phyloP scores from a whole-genome alignment of 257 asterid species.

The Primulina tabacum region DNA sequence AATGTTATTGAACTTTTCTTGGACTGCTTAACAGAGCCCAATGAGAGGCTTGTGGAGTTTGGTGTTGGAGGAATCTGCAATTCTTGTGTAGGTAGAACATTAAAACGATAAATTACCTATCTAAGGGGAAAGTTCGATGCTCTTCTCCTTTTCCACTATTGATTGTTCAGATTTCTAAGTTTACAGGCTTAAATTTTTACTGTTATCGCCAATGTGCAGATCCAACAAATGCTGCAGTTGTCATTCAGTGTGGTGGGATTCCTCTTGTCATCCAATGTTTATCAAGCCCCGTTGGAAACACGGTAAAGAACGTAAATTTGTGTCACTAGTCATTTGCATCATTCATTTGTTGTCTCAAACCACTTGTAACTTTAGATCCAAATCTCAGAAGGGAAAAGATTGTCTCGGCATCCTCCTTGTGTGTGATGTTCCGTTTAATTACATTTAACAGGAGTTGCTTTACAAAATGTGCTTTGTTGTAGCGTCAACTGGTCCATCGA shows the following conservation, averaged over 20 bases:
- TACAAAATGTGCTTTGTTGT: background rate
- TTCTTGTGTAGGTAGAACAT: conserved; percentile 59
- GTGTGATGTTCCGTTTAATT: background rate
- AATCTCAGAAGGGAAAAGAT: background rate
- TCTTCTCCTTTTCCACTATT: background rate
- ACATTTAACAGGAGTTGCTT: background rate
- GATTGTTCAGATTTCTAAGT: background rate
- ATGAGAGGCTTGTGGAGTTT: conserved; percentile 84
- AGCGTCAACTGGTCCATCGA: background rate
- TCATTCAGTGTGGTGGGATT: conserved; percentile 66
- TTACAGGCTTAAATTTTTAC: background rate
- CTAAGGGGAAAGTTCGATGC: background rate
- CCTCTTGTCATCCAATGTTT: conserved; percentile 82
- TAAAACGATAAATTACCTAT: conserved; percentile 6
- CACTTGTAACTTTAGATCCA: background rate
- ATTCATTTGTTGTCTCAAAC: background rate
- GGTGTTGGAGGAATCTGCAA: conserved; percentile 93
- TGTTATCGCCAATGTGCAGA: conserved; percentile 37
- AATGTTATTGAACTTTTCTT: conserved; percentile 86
- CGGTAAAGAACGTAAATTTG: conserved; percentile 43
- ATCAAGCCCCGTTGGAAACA: conserved; percentile 89
- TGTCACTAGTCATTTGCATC: conserved; percentile 6
- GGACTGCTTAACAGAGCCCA: conserved; percentile 90
- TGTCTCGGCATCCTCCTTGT: background rate
- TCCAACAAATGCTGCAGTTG: conserved; percentile 76